phyloP scores from a whole-genome alignment of 805 yeast species.

The Zygosaccharomyces bailii region DNA sequence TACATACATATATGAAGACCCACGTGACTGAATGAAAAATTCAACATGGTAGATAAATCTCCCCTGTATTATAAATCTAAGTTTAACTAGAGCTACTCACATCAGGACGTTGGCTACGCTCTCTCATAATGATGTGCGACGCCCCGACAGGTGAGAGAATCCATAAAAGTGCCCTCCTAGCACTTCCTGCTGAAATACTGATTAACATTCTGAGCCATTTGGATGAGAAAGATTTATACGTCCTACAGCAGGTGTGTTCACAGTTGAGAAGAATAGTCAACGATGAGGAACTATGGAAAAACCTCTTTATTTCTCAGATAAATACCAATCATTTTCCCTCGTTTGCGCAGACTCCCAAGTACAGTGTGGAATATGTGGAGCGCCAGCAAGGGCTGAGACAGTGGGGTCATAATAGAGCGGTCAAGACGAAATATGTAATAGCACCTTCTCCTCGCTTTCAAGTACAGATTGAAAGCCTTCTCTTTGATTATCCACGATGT shows the following conservation, averaged over 20 bases:
- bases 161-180: slow-evolving; percentile 6
- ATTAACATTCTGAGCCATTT: slow-evolving; percentile 37
- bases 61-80: neutral
- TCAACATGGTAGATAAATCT: neutral
- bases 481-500: slow-evolving; percentile 36
- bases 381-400: slow-evolving; percentile 30
- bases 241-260: slow-evolving; percentile 34
- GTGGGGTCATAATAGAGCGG: slow-evolving; percentile 37
- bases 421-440: slow-evolving; percentile 33
- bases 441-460: slow-evolving; percentile 26
- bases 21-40: neutral
- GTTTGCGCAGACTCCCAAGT: slow-evolving; percentile 34
- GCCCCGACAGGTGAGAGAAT: neutral
- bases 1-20: too few species aligned
- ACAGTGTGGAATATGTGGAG: slow-evolving; percentile 36
- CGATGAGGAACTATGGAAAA: slow-evolving; percentile 44
- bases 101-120: neutral
- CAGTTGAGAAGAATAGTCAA: slow-evolving; percentile 32
- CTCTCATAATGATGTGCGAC: neutral
- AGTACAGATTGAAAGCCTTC: slow-evolving; percentile 29
- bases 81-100: neutral
- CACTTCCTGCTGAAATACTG: slow-evolving; percentile 39
- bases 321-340: slow-evolving; percentile 38
- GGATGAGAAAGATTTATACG: slow-evolving; percentile 37
- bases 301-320: slow-evolving; percentile 34